Evolutionary conservation across 2,329 filamentous ascomycete species (phyloP).

Genomic region (Coleophoma crateriformis): DNA sequence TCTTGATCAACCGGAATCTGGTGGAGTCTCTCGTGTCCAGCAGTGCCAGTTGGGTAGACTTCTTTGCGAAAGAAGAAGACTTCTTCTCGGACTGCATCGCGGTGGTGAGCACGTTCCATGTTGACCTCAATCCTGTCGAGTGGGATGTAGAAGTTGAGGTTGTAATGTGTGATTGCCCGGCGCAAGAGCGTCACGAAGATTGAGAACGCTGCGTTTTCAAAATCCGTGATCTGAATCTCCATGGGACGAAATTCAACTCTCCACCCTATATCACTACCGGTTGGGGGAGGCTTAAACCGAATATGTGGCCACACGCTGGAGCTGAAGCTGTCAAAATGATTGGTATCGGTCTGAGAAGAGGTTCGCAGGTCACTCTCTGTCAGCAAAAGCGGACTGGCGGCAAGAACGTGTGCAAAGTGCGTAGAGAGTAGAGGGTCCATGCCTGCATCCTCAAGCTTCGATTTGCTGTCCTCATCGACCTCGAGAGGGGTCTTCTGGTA

Average conservation of each 20-base stretch:
- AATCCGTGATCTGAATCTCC: conserved; percentile 98
- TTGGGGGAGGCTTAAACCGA: conserved; percentile 94
- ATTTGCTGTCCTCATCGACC: conserved; percentile 78
- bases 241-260: conserved; percentile 95
- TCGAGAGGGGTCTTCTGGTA: conserved; percentile 88
- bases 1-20: conserved; percentile 79
- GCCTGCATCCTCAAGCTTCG: conserved; percentile 75
- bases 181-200: conserved; percentile 97
- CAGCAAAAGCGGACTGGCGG: conserved; percentile 92
- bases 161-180: conserved; percentile 86
- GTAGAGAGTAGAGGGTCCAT: conserved; percentile 95
- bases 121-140: conserved; percentile 87
- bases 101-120: conserved; percentile 88
- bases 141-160: conserved; percentile 94
- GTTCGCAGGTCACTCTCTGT: conserved; percentile 86
- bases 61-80: conserved; percentile 94
- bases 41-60: conserved; percentile 61
- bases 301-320: conserved; percentile 99
- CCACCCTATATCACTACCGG: conserved; percentile 91
- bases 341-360: conserved; percentile 79
- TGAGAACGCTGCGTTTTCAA: conserved; percentile 94
- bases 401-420: conserved; percentile 98
- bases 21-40: conserved; percentile 55
- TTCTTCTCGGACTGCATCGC: conserved; percentile 74
- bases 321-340: conserved; percentile 96